A percentile compares a stretch with the other conserved stretches of the same genome.
Evolutionary conservation across 768 basidiomycete species (phyloP).

Genomic region (Amanita thiersii): DNA sequence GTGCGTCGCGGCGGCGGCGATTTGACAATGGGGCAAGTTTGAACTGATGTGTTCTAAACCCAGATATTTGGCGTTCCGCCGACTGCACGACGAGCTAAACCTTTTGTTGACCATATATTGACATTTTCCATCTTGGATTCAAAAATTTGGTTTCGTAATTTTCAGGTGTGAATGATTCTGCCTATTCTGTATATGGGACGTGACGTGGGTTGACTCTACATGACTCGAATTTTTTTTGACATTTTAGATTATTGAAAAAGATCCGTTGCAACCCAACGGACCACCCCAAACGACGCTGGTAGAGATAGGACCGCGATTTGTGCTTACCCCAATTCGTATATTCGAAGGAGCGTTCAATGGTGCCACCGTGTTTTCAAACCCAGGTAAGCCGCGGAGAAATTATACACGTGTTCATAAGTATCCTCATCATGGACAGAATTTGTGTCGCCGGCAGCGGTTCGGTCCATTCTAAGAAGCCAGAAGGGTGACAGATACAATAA

Average conservation of each 20-base stretch:
- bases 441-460: constrained; percentile 76
- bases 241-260: constrained; percentile 84
- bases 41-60: constrained; percentile 3
- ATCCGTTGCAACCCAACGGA: constrained; percentile 80
- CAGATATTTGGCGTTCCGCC: constrained; percentile 96
- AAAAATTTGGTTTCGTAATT: constrained; percentile 99
- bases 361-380: constrained; percentile 92
- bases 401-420: constrained; percentile 1
- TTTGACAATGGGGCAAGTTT: constrained; percentile 5
- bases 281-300: constrained; percentile 83
- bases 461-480: constrained; percentile 59
- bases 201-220: background rate
- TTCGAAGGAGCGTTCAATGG: constrained; percentile 98
- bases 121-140: constrained; percentile 93
- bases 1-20: constrained; percentile 34
- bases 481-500: constrained; percentile 77
- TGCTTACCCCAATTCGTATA: constrained; percentile 93
- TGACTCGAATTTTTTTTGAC: constrained; percentile 7
- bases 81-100: constrained; percentile 85
- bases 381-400: constrained; percentile 46
- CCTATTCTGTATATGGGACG: background rate
- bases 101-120: constrained; percentile 96
- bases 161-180: constrained; percentile 55
- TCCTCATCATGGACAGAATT: constrained; percentile 54
- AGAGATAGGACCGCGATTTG: constrained; percentile 97